Percentiles rank a stretch among this genome's conserved stretches.
These are phyloP conservation scores for Tetracentron sinense DNA, from an alignment of 164 flowering plant genomes.

Conservation along the genomic window DNA sequence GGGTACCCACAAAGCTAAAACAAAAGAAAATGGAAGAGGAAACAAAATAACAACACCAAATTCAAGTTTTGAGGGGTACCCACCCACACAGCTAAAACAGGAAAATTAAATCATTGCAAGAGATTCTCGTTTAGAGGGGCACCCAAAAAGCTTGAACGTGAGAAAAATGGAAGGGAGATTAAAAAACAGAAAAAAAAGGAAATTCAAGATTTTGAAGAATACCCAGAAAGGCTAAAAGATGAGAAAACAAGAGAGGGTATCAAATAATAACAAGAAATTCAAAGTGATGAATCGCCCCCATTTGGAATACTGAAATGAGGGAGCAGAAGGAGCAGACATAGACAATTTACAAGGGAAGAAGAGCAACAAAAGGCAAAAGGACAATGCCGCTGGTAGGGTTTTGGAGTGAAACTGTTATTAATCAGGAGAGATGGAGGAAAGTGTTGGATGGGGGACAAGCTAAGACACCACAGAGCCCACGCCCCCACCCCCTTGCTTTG, in stretches of 20 bases:
- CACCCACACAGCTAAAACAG: constrained; percentile 23
- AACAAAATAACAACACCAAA: background rate
- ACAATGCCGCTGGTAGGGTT: constrained; percentile 36
- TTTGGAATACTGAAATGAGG: constrained; percentile 54
- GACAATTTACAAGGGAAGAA: constrained; percentile 48
- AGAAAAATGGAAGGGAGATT: constrained; percentile 7
- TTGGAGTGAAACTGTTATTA: constrained; percentile 28
- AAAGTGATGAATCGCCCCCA: constrained; percentile 62
- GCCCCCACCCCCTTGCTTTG: constrained; percentile 26
- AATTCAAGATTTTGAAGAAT: constrained; percentile 17
- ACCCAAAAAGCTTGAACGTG: constrained; percentile 22
- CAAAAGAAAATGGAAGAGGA: constrained; percentile 1
- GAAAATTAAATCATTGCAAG: constrained; percentile 28
- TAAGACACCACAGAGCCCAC: constrained; percentile 50
- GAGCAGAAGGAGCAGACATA: constrained; percentile 53
- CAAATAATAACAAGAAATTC: constrained; percentile 64
- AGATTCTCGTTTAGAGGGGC: constrained; percentile 17
- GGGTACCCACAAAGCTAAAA: constrained; percentile 5
- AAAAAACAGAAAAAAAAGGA: constrained; percentile 22
- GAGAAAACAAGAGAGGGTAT: constrained; percentile 25
- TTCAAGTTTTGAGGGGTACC: constrained; percentile 8
- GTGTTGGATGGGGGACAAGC: constrained; percentile 43
- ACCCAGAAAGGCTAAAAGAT: constrained; percentile 20
- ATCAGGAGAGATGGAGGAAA: constrained; percentile 24
- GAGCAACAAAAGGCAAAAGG: constrained; percentile 47